Conservation (phyloP, 495 filamentous ascomycete species). For the Podospora pseudocomata region DNA sequence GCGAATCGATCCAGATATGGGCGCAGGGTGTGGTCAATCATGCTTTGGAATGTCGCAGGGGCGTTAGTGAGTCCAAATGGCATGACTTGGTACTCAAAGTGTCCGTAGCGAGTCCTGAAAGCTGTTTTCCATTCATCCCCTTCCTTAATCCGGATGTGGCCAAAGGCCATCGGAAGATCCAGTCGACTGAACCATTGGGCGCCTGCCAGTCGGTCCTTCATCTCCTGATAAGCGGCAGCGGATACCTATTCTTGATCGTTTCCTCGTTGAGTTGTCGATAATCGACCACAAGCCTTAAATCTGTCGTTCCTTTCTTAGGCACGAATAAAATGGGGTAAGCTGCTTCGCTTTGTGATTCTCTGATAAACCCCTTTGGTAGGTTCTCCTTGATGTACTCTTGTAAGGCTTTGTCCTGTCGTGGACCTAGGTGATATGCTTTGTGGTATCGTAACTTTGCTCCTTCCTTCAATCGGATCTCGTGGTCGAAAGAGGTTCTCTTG, state of each 20-base stretch:
- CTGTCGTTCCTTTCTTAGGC: slow-evolving; percentile 30
- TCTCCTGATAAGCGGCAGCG: slow-evolving; percentile 46
- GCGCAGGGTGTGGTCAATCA: slow-evolving; percentile 31
- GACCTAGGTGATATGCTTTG: too few relatives aligned
- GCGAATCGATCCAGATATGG: slow-evolving; percentile 27
- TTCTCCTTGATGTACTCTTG: not conserved
- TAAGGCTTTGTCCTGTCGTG: too few relatives aligned
- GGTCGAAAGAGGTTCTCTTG: too few relatives aligned
- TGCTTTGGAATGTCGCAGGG: slow-evolving; percentile 27
- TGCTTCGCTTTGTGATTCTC: slow-evolving; percentile 9
- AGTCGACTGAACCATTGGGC: slow-evolving; percentile 45
- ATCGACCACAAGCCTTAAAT: slow-evolving; percentile 43
- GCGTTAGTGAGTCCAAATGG: slow-evolving; percentile 33
- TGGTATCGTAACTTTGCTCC: too few relatives aligned
- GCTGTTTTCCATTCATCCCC: slow-evolving; percentile 31
- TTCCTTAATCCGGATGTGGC: slow-evolving; percentile 25
- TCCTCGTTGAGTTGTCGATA: slow-evolving; percentile 43
- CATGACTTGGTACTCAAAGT: slow-evolving; percentile 34
- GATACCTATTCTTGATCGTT: slow-evolving; percentile 43
- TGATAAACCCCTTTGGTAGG: slow-evolving; percentile 15
- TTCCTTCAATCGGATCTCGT: too few relatives aligned
- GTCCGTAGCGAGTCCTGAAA: slow-evolving; percentile 29
- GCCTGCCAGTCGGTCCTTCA: slow-evolving; percentile 28
- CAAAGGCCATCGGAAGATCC: slow-evolving; percentile 27
- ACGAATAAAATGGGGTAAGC: slow-evolving; percentile 38